Evolutionary conservation across 345 rosid genomes (phyloP), one percentile per base, ranked within the genome.

Genomic region (Raphanus raphanistrum): DNA sequence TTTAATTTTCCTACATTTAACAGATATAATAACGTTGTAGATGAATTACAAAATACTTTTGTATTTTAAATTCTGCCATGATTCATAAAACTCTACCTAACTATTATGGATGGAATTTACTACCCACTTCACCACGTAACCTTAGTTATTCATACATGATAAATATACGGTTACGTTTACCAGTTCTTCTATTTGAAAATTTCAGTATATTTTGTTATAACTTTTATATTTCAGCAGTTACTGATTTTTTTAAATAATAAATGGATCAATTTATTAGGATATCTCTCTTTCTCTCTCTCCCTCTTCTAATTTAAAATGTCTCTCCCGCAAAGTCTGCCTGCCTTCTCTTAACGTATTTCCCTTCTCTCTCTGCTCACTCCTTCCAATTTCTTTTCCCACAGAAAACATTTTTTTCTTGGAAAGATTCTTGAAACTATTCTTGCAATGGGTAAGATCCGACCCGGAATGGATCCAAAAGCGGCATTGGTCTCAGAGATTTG

Each of bases 401-500:
- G 4, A 45, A 54, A 54, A 1, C 1, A 27, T 9, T 1, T 31
- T 7, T 62, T 36, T 41, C 70, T 55, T 61, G 29, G 57, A 72
- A 61, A 33, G 6, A 65, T 58, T 61, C 63, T 69, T 35, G 32
- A 71, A 73, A 52, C 71, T 62, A 28, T 57, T 41, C 16, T 66
- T 58, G 8, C 68, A 80, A 87, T 87, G 90, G 85, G 72, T 72
- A 80, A 78, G 88, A 74, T 82, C 84, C 86, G 84, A 75, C 43
- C 72, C 59, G 88, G 85, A 73, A 78, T 83, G 55, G 88, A 80
- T 48, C 70, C 50, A 58, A 83, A 90, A 79, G 85, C 87, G 59
- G 82, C 75, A 67, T 66, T 93, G 62, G 89, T 90, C 13, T 63
- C 80, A 6, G 88, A 91, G 69, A 91, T 93, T 70, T 91, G 90